A percentile compares a stretch with the other conserved stretches of the same genome.
Conservation (phyloP, 176 grass and related monocot genomes). For the Coix lacrymajobi region DNA sequence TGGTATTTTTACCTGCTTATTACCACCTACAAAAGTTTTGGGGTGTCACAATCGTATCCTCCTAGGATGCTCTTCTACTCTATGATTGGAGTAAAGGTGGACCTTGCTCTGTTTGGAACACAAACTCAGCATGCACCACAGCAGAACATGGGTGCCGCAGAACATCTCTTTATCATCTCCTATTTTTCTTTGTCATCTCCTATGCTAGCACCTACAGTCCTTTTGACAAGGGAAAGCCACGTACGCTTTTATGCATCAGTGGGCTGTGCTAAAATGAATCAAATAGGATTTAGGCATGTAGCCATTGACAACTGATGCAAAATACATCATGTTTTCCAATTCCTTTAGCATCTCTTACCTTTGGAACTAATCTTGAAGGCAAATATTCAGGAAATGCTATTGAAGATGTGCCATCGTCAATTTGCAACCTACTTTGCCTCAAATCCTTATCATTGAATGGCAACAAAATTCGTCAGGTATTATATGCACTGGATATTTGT, state of each 20-base stretch:
- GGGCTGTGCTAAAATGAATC: background rate
- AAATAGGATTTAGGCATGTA: background rate
- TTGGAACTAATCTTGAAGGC: conserved; percentile 9
- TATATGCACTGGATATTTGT: background rate
- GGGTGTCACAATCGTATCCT: conserved; percentile 9
- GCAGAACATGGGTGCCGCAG: background rate
- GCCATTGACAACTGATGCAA: background rate
- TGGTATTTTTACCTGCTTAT: conserved; percentile 17
- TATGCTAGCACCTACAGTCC: background rate
- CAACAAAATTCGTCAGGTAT: conserved; percentile 80
- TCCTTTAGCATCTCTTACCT: background rate
- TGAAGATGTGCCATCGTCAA: conserved; percentile 63
- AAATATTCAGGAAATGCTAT: conserved; percentile 71
- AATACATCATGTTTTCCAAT: background rate
- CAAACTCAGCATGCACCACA: background rate
- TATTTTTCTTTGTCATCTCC: background rate
- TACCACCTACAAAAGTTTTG: background rate
- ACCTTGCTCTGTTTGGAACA: conserved; percentile 1
- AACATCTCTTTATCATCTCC: no score
- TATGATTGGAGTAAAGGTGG: background rate
- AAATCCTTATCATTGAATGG: conserved; percentile 76
- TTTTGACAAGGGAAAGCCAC: background rate
- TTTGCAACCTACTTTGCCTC: conserved; percentile 71
- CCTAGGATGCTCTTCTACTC: background rate
- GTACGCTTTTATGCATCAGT: background rate